These are phyloP conservation scores for Tolypocladium paradoxum DNA, from an alignment of 2,329 filamentous ascomycete genomes.

Conservation along the genomic window DNA sequence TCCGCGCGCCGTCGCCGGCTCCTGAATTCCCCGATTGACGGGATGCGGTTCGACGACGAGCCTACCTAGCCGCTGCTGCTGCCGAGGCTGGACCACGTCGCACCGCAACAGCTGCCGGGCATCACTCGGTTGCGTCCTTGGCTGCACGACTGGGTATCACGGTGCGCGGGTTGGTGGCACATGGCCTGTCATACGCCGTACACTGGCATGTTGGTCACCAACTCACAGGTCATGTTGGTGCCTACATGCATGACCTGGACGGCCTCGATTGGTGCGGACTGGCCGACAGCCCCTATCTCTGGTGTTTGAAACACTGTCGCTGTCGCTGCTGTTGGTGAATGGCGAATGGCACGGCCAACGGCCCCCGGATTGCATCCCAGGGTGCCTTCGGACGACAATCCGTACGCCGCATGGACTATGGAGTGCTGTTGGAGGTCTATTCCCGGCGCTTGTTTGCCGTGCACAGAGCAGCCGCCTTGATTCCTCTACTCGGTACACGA, in stretches of 20 bases:
- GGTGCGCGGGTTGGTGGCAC: background rate
- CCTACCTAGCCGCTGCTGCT: background rate
- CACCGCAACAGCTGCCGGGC: background rate
- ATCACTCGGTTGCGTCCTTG: background rate
- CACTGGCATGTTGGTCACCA: background rate
- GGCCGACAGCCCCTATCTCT: background rate
- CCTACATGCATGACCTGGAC: background rate
- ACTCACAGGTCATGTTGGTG: background rate
- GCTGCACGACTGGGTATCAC: background rate
- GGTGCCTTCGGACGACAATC: background rate
- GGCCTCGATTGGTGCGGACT: background rate
- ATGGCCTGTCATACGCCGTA: no score
- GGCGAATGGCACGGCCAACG: background rate
- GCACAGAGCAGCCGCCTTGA: background rate
- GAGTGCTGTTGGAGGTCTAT: no score
- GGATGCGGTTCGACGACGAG: background rate
- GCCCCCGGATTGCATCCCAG: background rate
- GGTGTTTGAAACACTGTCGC: background rate
- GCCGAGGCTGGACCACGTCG: background rate
- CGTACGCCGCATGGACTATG: no score
- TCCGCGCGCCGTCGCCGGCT: background rate
- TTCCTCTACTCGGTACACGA: no score
- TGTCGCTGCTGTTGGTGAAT: background rate
- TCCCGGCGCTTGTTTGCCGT: background rate
- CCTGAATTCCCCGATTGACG: background rate